Conservation (phyloP, 148 eudicot genomes). For the Tetragonia tetragonoides region DNA sequence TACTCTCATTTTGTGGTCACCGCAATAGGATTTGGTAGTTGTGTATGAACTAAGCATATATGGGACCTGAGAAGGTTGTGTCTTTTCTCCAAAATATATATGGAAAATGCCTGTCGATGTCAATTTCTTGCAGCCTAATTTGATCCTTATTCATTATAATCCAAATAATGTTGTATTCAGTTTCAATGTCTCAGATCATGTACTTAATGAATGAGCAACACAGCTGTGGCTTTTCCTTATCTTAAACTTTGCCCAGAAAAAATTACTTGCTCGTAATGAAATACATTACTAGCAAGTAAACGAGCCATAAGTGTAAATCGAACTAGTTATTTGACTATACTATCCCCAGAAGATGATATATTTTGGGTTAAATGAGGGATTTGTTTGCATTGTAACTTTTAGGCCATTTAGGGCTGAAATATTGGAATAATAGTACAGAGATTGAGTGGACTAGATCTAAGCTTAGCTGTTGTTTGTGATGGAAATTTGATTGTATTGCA, state of each 20-base stretch:
- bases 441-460: slow-evolving; percentile 1
- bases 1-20: slow-evolving; percentile 21
- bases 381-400: no score
- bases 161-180: not conserved
- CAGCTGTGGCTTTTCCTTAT: no score
- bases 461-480: slow-evolving; percentile 23
- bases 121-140: no score
- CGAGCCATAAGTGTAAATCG: no score
- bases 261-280: no score
- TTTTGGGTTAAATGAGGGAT: no score
- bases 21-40: slow-evolving; percentile 24
- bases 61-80: slow-evolving; percentile 26
- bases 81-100: slow-evolving; percentile 19
- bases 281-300: no score
- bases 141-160: not conserved
- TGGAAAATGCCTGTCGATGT: not conserved
- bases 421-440: slow-evolving; percentile 5
- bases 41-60: slow-evolving; percentile 24
- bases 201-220: not conserved
- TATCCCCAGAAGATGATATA: no score
- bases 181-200: not conserved
- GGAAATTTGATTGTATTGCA: slow-evolving; percentile 1
- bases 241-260: no score
- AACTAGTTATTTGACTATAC: no score
- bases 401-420: not conserved